Conservation (phyloP, 306 rosid genomes). For the Urtica urens region DNA sequence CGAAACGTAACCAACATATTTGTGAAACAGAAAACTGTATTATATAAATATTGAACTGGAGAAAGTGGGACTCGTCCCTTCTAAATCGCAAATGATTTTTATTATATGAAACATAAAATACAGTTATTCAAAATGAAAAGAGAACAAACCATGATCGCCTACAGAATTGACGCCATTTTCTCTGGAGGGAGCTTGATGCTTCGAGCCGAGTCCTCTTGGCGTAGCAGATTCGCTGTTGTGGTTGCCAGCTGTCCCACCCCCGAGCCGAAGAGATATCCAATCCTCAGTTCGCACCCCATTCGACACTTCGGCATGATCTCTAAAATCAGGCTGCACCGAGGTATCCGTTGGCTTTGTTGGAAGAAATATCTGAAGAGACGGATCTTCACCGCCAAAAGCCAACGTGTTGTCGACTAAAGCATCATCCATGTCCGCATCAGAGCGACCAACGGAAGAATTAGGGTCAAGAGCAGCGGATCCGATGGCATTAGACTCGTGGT, state of each 20-base stretch:
- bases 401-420: constrained; percentile 87
- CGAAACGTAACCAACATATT: constrained; percentile 2
- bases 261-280: constrained; percentile 92
- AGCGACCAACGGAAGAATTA: constrained; percentile 39
- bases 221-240: constrained; percentile 42
- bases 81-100: too few relatives aligned
- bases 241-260: constrained; percentile 52
- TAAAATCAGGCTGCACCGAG: constrained; percentile 53
- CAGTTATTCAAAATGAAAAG: constrained; percentile 14
- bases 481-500: constrained; percentile 51
- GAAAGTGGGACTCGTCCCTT: too few relatives aligned
- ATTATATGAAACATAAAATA: constrained; percentile 5
- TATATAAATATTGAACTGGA: too few relatives aligned
- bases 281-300: constrained; percentile 76
- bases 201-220: constrained; percentile 44
- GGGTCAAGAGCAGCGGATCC: constrained; percentile 43
- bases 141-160: constrained; percentile 60
- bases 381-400: constrained; percentile 76
- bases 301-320: constrained; percentile 60
- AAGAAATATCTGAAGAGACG: constrained; percentile 92
- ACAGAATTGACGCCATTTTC: constrained; percentile 42
- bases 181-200: constrained; percentile 44
- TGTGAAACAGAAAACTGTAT: too few relatives aligned
- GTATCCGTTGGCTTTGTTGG: constrained; percentile 78
- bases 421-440: constrained; percentile 60